Evolutionary conservation across 148 eudicot genomes (phyloP), one percentile per base, ranked within the genome.

Genomic region (Rhododendron ovatum): DNA sequence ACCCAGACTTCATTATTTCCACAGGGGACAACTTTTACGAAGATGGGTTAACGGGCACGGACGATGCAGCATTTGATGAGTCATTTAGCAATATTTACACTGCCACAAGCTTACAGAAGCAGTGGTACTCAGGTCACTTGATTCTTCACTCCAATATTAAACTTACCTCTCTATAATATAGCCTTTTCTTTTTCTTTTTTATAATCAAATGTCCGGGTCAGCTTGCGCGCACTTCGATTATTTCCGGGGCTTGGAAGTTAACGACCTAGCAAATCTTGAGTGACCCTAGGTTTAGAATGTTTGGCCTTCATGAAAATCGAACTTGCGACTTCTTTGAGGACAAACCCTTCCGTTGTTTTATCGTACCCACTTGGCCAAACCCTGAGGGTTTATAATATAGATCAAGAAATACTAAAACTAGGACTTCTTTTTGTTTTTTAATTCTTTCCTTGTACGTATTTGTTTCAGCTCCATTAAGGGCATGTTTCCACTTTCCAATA

Each of bases 1-100:
- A 81, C 69, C 33, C 63, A 57, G 83, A 81, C 41, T 81, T 81
- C 3, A 63, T 81, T 1, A 81, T 81, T 37, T 81, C 83, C 45
- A 55, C 83, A 1, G 83, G 83, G 14, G 83, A 81, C 22, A 81
- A 81, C 41, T 53, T 81, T 35, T 81, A 81, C 43, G 71, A 81
- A 9, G 26, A 55, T 18, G 83, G 83, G 37, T 81, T 81, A 26
- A 81, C 45, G 3, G 48, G 83, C n/a, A 18, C 39, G 0, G 69
- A 81, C 15, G 83, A 81, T 81, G 48, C 71, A 43, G 69, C 47
- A 35, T 81, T 81, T 35, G 24, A 57, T 9, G 69, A 81, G 30
- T 81, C 83, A 3, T 81, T 81, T 35, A 15, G 47, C 7, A 57
- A 81, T 35, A 57, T 81, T 45, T 81, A 81, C 69, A 57, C 69